Conservation (phyloP, 192 early-diverging fungal genomes). For the Bifiguratus adelaidae region DNA sequence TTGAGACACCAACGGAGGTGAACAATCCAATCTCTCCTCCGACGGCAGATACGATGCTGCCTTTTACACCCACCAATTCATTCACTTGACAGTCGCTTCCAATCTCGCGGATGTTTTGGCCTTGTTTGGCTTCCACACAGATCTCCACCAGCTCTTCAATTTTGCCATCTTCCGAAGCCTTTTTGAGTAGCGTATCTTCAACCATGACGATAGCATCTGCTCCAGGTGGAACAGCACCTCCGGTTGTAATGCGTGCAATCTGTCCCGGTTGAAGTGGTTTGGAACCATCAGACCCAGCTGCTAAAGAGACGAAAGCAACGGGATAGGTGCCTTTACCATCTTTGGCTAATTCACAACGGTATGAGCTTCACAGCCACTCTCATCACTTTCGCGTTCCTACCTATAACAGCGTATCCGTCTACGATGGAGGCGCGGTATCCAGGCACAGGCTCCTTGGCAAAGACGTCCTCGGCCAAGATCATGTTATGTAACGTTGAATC, state of each 20-base stretch:
- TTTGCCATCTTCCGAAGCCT: conserved; percentile 34
- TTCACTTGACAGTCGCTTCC: conserved; percentile 66
- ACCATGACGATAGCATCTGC: conserved; percentile 95
- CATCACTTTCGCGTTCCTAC: too few species aligned
- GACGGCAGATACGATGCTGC: conserved; percentile 45
- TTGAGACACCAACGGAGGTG: conserved; percentile 59
- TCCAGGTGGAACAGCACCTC: conserved; percentile 72
- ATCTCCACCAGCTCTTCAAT: conserved; percentile 47
- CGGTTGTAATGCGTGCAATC: conserved; percentile 76
- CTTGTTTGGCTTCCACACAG: conserved; percentile 18
- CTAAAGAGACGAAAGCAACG: conserved; percentile 48
- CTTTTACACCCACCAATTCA: conserved; percentile 41
- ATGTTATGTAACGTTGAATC: conserved; percentile 41
- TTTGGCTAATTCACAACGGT: conserved; percentile 31
- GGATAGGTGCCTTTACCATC: conserved; percentile 76
- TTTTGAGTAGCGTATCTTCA: conserved; percentile 76
- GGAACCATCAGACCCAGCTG: conserved; percentile 21
- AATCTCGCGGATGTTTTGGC: conserved; percentile 71
- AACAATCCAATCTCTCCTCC: conserved; percentile 83
- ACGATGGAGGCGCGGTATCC: conserved; percentile 80
- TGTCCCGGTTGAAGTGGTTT: conserved; percentile 38
- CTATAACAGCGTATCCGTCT: conserved; percentile 89
- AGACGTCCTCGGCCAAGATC: conserved; percentile 67
- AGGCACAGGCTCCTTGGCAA: conserved; percentile 66
- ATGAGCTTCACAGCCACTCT: too few species aligned